A percentile compares a stretch with the other conserved stretches of the same genome.
Conservation (phyloP, 2,329 filamentous ascomycete species). For the Lasiodiplodia sp. region DNA sequence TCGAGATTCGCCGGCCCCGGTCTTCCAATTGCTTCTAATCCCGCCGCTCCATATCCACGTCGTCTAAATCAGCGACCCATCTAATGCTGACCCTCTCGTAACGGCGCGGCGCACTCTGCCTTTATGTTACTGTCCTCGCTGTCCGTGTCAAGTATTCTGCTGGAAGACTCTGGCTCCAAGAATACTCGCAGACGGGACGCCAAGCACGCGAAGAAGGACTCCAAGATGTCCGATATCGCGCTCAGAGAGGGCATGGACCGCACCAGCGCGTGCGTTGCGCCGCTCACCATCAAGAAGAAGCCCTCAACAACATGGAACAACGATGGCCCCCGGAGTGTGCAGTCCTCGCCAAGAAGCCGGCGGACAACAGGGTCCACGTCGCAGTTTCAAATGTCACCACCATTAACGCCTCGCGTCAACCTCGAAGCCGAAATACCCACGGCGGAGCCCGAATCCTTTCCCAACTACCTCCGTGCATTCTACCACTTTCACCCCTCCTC, state of each 20-base stretch:
- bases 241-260: slow-evolving; percentile 27
- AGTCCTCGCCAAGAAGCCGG: slow-evolving; percentile 24
- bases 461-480: slow-evolving; percentile 94
- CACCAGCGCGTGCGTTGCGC: slow-evolving; percentile 39
- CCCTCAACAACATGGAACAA: slow-evolving; percentile 22
- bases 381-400: slow-evolving; percentile 73
- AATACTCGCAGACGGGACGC: slow-evolving; percentile 19
- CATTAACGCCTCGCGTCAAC: slow-evolving; percentile 74
- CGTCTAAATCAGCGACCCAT: slow-evolving; percentile 4
- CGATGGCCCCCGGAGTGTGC: slow-evolving; percentile 12
- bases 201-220: slow-evolving; percentile 24
- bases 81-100: slow-evolving; percentile 19
- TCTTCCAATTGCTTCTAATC: slow-evolving; percentile 1
- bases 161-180: slow-evolving; percentile 17
- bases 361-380: slow-evolving; percentile 32
- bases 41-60: slow-evolving; percentile 4
- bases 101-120: slow-evolving; percentile 14
- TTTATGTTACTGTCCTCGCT: slow-evolving; percentile 26
- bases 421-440: slow-evolving; percentile 55
- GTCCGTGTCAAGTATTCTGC: slow-evolving; percentile 20
- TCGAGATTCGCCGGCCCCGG: not conserved
- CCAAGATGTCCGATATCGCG: slow-evolving; percentile 27
- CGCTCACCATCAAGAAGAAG: slow-evolving; percentile 36
- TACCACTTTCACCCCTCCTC: slow-evolving; percentile 88
- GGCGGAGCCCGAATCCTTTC: slow-evolving; percentile 69